These are phyloP conservation scores for Stevia rebaudiana DNA, from an alignment of 140 eudicot genomes.

Conservation along the genomic window DNA sequence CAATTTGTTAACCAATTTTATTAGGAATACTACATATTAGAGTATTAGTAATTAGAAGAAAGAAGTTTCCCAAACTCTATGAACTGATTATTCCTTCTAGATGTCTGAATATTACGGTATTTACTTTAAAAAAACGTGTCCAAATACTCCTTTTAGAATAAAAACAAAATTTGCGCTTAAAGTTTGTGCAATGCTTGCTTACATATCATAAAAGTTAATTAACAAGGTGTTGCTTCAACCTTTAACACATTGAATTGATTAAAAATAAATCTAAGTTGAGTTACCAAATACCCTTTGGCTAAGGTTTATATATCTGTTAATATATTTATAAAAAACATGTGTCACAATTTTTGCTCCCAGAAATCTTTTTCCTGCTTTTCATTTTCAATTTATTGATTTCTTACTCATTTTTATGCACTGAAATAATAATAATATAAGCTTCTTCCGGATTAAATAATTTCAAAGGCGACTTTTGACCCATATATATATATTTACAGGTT, in stretches of 20 bases:
- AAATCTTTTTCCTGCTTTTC: too few species aligned
- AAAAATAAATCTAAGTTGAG: neutral
- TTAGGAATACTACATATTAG: too few species aligned
- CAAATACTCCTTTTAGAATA: neutral
- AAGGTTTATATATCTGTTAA: too few species aligned
- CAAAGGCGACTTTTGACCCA: neutral
- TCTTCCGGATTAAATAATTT: neutral
- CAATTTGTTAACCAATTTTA: neutral
- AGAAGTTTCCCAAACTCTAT: neutral
- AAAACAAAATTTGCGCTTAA: too few species aligned
- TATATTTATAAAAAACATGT: too few species aligned
- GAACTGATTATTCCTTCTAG: neutral
- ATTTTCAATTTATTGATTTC: too few species aligned
- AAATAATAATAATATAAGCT: neutral
- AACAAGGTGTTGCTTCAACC: too few species aligned
- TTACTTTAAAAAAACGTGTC: neutral
- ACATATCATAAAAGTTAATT: too few species aligned
- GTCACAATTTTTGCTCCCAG: too few species aligned
- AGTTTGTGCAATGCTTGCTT: too few species aligned
- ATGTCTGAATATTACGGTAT: neutral
- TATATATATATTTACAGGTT: slow-evolving; percentile 40
- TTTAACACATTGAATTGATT: neutral
- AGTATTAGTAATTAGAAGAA: neutral
- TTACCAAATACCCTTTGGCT: too few species aligned
- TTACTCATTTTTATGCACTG: too few species aligned